Evolutionary conservation across 768 basidiomycete species (phyloP).

Genomic region (Nidularia pulvinata): DNA sequence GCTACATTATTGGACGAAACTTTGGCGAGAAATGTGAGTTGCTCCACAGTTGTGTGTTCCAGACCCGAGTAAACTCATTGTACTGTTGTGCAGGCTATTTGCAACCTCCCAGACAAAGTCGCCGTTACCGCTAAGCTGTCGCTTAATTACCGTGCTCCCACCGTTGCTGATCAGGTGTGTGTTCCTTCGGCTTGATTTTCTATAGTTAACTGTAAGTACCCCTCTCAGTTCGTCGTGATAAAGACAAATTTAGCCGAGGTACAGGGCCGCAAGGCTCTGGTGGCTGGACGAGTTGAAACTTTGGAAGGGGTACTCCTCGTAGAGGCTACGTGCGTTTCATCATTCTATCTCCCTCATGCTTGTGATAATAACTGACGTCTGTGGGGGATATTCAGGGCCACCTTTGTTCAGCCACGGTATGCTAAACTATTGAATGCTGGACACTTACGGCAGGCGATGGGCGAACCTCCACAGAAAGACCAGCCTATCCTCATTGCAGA

Average conservation of each 20-base stretch:
- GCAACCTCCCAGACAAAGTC: constrained; percentile 84
- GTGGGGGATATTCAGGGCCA: constrained; percentile 42
- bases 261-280: constrained; percentile 78
- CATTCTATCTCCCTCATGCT: not conserved
- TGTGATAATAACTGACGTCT: not conserved
- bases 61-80: not conserved
- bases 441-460: constrained; percentile 64
- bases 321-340: constrained; percentile 69
- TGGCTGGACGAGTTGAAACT: constrained; percentile 74
- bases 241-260: constrained; percentile 63
- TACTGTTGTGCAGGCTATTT: constrained; percentile 52
- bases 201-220: not conserved
- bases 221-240: constrained; percentile 77
- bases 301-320: constrained; percentile 81
- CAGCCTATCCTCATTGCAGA: constrained; percentile 37
- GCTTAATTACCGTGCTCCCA: constrained; percentile 85
- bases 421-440: constrained; percentile 71
- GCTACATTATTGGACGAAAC: constrained; percentile 91
- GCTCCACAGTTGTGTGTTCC: not conserved
- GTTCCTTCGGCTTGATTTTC: not conserved
- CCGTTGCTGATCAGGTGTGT: constrained; percentile 81
- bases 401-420: constrained; percentile 90
- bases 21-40: constrained; percentile 55
- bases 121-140: constrained; percentile 90
- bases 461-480: constrained; percentile 43